Base-by-base conservation (phyloP, 2,329 filamentous ascomycete species). In the Aspergillus caelatus region DNA sequence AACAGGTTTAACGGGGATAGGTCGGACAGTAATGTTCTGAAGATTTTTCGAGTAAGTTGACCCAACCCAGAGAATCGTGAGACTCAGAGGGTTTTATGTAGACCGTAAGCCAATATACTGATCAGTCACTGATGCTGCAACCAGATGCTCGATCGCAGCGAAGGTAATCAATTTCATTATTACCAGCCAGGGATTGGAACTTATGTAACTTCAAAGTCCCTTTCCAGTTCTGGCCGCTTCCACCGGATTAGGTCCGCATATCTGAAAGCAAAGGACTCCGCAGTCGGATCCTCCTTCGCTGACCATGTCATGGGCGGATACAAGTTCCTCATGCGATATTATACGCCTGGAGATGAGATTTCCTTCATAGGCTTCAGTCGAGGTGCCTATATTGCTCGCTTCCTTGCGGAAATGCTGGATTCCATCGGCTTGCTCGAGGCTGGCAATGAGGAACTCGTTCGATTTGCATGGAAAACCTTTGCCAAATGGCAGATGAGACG, bases 301-400 rank as follows among this genome's bases (percentile, higher is more conserved):
- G 85, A 92, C 62, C 92, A 95, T 78, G 92, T 95, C 12, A 91
- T 95, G 69, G 91, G 89, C 9, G 92, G 91, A 1, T 95, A 95
- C 77, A 88, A 89, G 60, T 92, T 94, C 74, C 81, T 93, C 53
- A 92, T 92, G 89, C 85, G 88, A 21, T 91, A 89, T 74, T 92
- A 92, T 73, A 82, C 83, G 52, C 84, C 85, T 0, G 82, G 82
- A 12, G 80, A 84, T 64, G 79, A 83, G 61, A 90, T 91, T 41
- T 91, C 88, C 73, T 87, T 92, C 77, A 91, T 92, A 64, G 90
- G 90, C 0, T 93, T 92, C 78, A 90, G 87, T 50, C 85, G 90
- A 23, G 90, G 90, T 21, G 85, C 89, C 1, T 92, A 92, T 70
- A 90, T 91, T 50, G 90, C 90, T 0, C 86, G 90, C 3, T 92